phyloP scores from a whole-genome alignment of 352 stramenopile species.

The Pythium guiyangense region DNA sequence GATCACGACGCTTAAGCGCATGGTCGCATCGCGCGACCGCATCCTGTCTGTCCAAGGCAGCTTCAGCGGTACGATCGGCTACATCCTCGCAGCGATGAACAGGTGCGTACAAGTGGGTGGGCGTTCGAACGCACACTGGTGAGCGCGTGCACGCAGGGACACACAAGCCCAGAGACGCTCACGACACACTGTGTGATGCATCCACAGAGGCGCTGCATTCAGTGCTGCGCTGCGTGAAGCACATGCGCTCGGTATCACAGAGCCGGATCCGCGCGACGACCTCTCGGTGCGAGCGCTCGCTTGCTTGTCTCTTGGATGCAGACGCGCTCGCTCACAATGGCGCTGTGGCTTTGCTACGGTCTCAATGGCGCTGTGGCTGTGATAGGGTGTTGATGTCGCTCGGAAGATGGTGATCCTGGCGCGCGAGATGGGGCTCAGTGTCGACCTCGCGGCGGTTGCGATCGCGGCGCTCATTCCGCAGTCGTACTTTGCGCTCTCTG shows the following conservation, averaged over 20 bases:
- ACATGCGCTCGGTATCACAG: constrained; percentile 51
- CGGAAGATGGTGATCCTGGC: constrained; percentile 68
- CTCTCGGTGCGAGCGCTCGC: constrained; percentile 19
- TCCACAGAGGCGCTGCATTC: constrained; percentile 31
- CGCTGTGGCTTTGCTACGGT: not conserved
- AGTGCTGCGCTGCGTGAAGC: constrained; percentile 38
- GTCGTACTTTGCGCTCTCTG: constrained; percentile 28
- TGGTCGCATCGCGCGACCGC: constrained; percentile 43
- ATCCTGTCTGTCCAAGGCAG: constrained; percentile 46
- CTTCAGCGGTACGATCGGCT: constrained; percentile 60
- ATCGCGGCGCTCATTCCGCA: constrained; percentile 45
- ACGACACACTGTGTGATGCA: no score
- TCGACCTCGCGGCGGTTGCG: constrained; percentile 28
- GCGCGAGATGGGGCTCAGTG: constrained; percentile 36
- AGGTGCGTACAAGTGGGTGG: constrained; percentile 3
- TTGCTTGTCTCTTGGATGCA: no score
- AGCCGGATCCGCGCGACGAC: constrained; percentile 67
- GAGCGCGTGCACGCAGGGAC: no score
- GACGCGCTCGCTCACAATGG: not conserved
- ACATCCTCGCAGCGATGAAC: constrained; percentile 36
- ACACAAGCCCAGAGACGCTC: no score
- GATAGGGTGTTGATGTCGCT: constrained; percentile 58
- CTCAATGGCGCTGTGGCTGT: not conserved
- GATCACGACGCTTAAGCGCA: constrained; percentile 36
- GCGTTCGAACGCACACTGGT: not conserved